Conservation (phyloP, 768 basidiomycete species). For the Leccinum rimulosum region DNA sequence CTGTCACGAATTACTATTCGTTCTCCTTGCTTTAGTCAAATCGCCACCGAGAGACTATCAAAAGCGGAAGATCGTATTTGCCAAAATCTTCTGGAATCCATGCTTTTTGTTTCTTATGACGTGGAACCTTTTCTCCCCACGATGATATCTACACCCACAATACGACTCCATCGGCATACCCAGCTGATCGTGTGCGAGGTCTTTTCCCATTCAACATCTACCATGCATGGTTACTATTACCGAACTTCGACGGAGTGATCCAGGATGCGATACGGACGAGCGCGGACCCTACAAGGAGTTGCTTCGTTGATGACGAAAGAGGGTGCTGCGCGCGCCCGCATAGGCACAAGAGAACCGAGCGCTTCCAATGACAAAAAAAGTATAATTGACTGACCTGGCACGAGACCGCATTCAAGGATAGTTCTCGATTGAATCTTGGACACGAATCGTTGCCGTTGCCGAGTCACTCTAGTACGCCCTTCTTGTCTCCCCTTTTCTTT, state of each 20-base stretch:
- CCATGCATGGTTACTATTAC: constrained; percentile 9
- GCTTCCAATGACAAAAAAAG: no score
- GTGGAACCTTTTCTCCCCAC: constrained; percentile 47
- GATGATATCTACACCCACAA: constrained; percentile 34
- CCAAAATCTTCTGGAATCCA: neutral
- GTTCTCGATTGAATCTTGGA: no score
- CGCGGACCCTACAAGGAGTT: constrained; percentile 34
- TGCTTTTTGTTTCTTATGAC: constrained; percentile 3
- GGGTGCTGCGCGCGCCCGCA: no score
- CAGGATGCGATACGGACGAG: constrained; percentile 38
- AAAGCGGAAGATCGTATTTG: neutral
- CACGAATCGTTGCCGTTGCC: neutral
- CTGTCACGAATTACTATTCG: neutral
- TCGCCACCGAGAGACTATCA: constrained; percentile 6
- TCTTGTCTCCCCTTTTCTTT: neutral
- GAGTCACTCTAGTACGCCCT: no score
- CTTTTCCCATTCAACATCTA: constrained; percentile 47
- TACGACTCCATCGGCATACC: constrained; percentile 40
- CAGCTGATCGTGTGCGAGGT: constrained; percentile 36
- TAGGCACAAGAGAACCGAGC: no score
- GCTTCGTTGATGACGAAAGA: constrained; percentile 36
- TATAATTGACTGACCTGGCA: no score
- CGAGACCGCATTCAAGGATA: no score
- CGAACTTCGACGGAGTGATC: constrained; percentile 11
- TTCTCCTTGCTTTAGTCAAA: constrained; percentile 13